These are phyloP conservation scores for Fusarium poae DNA, from an alignment of 2,329 filamentous ascomycete genomes.

Conservation along the genomic window DNA sequence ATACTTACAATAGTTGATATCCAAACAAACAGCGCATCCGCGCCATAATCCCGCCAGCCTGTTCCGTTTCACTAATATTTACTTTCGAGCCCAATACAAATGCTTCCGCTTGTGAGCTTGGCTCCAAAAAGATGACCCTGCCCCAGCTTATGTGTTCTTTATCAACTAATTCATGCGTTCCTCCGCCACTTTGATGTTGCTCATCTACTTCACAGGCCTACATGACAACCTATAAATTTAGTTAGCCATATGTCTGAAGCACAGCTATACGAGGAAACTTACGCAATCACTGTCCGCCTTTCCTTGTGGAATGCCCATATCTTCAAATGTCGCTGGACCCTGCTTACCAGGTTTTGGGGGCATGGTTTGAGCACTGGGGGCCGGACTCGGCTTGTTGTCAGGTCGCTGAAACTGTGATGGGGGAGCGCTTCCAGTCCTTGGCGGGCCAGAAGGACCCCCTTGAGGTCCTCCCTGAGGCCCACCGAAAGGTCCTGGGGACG, in stretches of 20 bases:
- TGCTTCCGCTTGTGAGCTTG: conserved; percentile 34
- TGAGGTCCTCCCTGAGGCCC: conserved; percentile 37
- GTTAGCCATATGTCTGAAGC: conserved; percentile 4
- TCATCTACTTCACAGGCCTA: conserved; percentile 22
- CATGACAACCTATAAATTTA: conserved; percentile 46
- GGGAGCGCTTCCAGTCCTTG: conserved; percentile 56
- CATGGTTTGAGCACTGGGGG: conserved; percentile 54
- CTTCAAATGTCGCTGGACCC: conserved; percentile 95
- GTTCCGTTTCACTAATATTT: conserved; percentile 24
- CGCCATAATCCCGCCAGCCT: conserved; percentile 18
- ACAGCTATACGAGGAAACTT: conserved; percentile 56
- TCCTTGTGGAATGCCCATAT: conserved; percentile 92
- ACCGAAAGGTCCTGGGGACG: conserved; percentile 43
- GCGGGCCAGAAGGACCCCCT: conserved; percentile 33
- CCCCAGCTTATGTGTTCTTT: conserved; percentile 31
- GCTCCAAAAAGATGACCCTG: conserved; percentile 38
- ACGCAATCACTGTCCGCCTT: conserved; percentile 94
- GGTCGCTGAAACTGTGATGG: conserved; percentile 51
- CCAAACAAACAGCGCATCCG: conserved; percentile 25
- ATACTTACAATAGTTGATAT: conserved; percentile 31
- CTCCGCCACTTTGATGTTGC: neutral
- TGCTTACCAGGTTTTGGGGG: conserved; percentile 64
- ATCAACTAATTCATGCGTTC: conserved; percentile 11
- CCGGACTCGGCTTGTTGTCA: conserved; percentile 49
- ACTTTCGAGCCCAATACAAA: conserved; percentile 34